A percentile compares a stretch with the other conserved stretches of the same genome.
These are phyloP conservation scores for Ceratocystis destructans DNA, from an alignment of 2,329 filamentous ascomycete species.

Conservation along the genomic window DNA sequence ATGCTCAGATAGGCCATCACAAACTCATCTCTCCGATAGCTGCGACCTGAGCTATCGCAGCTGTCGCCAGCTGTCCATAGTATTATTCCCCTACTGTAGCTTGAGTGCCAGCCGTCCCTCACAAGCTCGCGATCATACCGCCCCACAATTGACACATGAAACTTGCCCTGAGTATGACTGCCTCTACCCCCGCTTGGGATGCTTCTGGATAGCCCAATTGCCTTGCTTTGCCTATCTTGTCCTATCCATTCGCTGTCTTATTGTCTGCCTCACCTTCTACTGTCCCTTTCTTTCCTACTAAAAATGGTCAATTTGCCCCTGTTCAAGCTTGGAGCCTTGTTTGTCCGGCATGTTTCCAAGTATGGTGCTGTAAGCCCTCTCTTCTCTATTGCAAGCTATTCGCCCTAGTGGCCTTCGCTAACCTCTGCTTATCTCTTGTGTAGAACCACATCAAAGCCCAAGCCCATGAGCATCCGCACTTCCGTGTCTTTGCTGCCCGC, in stretches of 20 bases:
- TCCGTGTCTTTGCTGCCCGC: conserved; percentile 45
- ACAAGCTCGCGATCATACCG: neutral
- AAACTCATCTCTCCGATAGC: neutral
- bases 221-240: neutral
- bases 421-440: neutral
- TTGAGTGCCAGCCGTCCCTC: neutral
- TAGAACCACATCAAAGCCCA: conserved; percentile 54
- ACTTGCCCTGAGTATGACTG: neutral
- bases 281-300: neutral
- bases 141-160: conserved; percentile 5
- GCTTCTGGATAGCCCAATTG: neutral
- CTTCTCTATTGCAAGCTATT: neutral
- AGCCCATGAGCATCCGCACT: conserved; percentile 49
- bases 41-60: neutral
- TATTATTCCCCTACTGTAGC: neutral
- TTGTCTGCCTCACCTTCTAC: neutral
- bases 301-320: conserved; percentile 51
- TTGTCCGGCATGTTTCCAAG: conserved; percentile 53
- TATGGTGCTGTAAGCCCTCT: conserved; percentile 47
- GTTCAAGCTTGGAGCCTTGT: conserved; percentile 52
- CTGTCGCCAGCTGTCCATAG: neutral
- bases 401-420: neutral
- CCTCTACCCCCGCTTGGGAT: neutral
- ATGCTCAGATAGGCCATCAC: too few species aligned
- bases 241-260: neutral